These are phyloP conservation scores for Pseudodiploospora longispora DNA, from an alignment of 2,329 filamentous ascomycete genomes.

Conservation along the genomic window DNA sequence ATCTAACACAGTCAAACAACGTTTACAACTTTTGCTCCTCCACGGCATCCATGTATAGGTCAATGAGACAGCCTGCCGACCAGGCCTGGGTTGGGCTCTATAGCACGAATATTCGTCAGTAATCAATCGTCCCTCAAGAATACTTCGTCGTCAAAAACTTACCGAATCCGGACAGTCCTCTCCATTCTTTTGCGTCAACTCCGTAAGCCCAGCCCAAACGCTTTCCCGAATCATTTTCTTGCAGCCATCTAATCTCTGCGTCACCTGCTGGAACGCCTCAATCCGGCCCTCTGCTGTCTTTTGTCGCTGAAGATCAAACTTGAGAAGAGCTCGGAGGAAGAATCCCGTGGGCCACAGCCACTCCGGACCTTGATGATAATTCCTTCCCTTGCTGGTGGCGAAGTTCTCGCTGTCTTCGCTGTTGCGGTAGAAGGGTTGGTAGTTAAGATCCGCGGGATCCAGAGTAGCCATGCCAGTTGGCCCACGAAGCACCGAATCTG, in stretches of 20 bases:
- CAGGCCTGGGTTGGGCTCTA: constrained; percentile 92
- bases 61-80: constrained; percentile 90
- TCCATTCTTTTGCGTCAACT: constrained; percentile 87
- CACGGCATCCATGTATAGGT: constrained; percentile 87
- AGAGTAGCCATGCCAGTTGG: constrained; percentile 94
- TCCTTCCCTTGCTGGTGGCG: constrained; percentile 84
- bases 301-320: constrained; percentile 76
- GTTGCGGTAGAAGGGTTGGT: constrained; percentile 91
- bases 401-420: constrained; percentile 89
- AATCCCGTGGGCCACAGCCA: constrained; percentile 98
- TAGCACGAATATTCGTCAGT: constrained; percentile 8
- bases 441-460: constrained; percentile 86
- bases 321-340: constrained; percentile 83
- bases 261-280: constrained; percentile 93
- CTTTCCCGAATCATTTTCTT: constrained; percentile 75
- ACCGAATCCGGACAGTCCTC: constrained; percentile 81
- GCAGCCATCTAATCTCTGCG: constrained; percentile 70
- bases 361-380: constrained; percentile 97
- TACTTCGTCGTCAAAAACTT: constrained; percentile 29
- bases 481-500: constrained; percentile 72
- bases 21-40: constrained; percentile 34
- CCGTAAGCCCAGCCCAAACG: constrained; percentile 83
- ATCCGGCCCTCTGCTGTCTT: constrained; percentile 53
- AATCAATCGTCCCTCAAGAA: not conserved
- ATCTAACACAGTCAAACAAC: not conserved